Conservation (phyloP, 1,284 basidiomycete genomes). For the Phenoliferia sp. region DNA sequence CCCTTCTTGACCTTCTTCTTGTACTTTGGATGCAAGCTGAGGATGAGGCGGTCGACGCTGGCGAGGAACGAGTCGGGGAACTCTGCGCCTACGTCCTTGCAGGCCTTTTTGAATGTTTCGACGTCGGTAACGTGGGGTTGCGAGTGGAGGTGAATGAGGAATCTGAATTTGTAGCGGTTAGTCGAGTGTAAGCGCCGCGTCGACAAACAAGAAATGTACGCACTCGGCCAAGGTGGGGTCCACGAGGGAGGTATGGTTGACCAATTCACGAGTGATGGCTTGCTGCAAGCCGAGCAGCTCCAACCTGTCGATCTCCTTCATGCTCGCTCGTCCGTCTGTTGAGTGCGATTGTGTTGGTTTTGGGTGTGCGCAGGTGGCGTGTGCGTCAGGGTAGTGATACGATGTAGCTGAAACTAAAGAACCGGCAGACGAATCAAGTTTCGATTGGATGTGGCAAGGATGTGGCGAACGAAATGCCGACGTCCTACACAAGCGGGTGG, state of each 20-base stretch:
- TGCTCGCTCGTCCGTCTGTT: no score
- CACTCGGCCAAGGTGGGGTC: constrained; percentile 29
- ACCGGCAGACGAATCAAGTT: no score
- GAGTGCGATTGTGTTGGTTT: no score
- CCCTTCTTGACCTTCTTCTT: constrained; percentile 63
- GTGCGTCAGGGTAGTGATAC: no score
- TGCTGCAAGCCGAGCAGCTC: constrained; percentile 81
- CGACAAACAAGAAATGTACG: not conserved
- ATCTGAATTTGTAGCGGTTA: constrained; percentile 73
- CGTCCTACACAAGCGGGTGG: no score
- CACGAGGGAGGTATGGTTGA: constrained; percentile 60
- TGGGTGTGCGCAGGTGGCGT: no score
- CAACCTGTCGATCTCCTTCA: no score
- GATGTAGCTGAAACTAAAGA: no score
- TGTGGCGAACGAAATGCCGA: no score
- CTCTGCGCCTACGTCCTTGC: constrained; percentile 73
- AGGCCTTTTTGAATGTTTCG: constrained; percentile 72
- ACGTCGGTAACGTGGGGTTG: constrained; percentile 60
- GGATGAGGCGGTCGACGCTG: constrained; percentile 88
- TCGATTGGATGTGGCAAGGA: no score
- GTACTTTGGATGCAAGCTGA: constrained; percentile 93
- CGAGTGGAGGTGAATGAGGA: constrained; percentile 87
- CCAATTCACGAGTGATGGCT: constrained; percentile 82
- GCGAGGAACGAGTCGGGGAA: constrained; percentile 87
- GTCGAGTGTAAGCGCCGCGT: constrained; percentile 58